Evolutionary conservation across 2,329 filamentous ascomycete species (phyloP).

Genomic region (Sporothrix schenckii): DNA sequence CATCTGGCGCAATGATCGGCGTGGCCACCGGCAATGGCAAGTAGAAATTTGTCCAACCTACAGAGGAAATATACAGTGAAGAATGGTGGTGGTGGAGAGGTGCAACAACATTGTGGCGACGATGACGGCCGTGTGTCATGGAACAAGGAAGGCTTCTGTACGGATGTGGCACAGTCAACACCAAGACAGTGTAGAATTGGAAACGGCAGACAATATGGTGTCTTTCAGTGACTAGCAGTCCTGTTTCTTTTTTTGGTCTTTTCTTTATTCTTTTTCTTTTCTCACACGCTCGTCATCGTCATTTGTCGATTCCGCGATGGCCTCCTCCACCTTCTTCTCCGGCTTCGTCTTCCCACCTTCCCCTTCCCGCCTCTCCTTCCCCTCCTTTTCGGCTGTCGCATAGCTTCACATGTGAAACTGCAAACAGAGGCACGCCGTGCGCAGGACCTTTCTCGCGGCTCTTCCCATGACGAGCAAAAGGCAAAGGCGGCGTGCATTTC

Average conservation of each 20-base stretch:
- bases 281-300: neutral
- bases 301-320: neutral
- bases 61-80: no score
- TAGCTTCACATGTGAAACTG: constrained; percentile 25
- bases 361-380: neutral
- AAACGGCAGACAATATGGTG: neutral
- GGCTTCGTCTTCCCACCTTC: neutral
- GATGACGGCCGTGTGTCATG: neutral
- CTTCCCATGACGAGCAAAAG: no score
- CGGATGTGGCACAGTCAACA: neutral
- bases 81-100: neutral
- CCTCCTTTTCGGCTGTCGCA: constrained; percentile 20
- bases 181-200: neutral
- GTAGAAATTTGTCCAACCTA: neutral
- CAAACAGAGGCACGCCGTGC: neutral
- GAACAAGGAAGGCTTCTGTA: neutral
- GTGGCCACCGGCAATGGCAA: constrained; percentile 3
- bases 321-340: constrained; percentile 1
- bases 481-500: no score
- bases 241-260: no score
- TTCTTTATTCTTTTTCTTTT: no score
- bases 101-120: neutral
- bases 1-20: neutral
- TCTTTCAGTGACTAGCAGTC: no score
- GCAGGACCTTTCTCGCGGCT: no score